Evolutionary conservation across 2,329 filamentous ascomycete species (phyloP).

Genomic region (Phialocephala sp.): DNA sequence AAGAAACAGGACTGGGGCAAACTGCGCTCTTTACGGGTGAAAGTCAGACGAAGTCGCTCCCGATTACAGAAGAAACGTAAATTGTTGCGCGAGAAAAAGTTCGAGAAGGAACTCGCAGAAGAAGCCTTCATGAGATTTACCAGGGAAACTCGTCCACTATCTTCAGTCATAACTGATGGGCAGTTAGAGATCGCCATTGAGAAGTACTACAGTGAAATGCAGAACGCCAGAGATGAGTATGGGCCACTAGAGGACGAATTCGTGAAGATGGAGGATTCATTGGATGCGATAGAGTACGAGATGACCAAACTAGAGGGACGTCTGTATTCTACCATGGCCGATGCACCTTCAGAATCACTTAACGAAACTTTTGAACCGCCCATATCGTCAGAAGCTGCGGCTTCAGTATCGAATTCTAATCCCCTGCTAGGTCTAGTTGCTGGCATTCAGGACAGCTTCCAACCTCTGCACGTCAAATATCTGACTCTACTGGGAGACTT

Average conservation of each 20-base stretch:
- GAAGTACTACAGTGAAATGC: conserved; percentile 14
- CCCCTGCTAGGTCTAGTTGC: conserved; percentile 13
- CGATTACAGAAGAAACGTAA: conserved; percentile 16
- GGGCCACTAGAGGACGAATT: conserved; percentile 30
- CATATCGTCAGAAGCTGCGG: neutral
- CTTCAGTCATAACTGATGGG: neutral
- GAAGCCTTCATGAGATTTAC: conserved; percentile 27
- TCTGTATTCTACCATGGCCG: conserved; percentile 11
- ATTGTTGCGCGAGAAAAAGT: conserved; percentile 20
- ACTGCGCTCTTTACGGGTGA: conserved; percentile 12
- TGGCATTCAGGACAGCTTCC: conserved; percentile 12
- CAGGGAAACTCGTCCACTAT: conserved; percentile 7
- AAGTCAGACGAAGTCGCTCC: conserved; percentile 14
- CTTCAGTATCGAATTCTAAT: neutral
- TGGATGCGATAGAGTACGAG: conserved; percentile 28
- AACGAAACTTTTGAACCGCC: no score
- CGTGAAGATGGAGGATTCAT: conserved; percentile 20
- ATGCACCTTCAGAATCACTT: no score
- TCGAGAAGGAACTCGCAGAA: conserved; percentile 21
- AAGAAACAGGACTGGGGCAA: conserved; percentile 10
- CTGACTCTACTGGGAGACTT: conserved; percentile 28
- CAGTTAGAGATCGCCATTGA: neutral
- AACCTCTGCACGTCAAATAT: conserved; percentile 24
- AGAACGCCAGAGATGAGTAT: conserved; percentile 30
- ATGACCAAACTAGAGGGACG: conserved; percentile 22